Evolutionary conservation across 148 eudicot genomes (phyloP).

Genomic region (Cornus controversa): DNA sequence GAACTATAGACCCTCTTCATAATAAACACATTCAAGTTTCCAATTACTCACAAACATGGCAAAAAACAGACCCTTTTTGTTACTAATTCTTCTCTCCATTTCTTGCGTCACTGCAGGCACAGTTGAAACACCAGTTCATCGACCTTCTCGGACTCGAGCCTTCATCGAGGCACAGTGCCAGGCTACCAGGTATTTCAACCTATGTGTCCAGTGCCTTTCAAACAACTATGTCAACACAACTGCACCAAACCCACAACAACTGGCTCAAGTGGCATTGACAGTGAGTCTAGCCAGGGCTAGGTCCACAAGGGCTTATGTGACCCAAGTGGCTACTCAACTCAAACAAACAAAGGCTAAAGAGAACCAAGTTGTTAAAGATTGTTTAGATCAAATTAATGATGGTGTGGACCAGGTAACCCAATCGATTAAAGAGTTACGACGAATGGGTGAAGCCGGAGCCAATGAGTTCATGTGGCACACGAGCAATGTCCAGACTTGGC

Average conservation of each 20-base stretch:
- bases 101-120: conserved; percentile 10
- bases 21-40: not conserved
- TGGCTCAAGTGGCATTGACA: conserved; percentile 52
- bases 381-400: conserved; percentile 49
- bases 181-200: conserved; percentile 27
- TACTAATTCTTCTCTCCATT: conserved; percentile 26
- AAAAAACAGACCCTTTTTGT: conserved; percentile 21
- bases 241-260: conserved; percentile 28
- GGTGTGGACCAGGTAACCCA: conserved; percentile 51
- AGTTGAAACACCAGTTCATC: no score
- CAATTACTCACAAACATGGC: conserved; percentile 27
- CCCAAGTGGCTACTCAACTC: conserved; percentile 30
- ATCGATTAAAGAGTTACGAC: conserved; percentile 37
- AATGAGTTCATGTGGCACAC: conserved; percentile 50
- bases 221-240: conserved; percentile 12
- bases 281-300: conserved; percentile 48
- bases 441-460: conserved; percentile 23
- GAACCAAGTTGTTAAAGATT: conserved; percentile 40
- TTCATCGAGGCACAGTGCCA: conserved; percentile 40
- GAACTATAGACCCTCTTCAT: not conserved
- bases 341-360: conserved; percentile 21
- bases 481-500: conserved; percentile 60
- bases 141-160: conserved; percentile 34
- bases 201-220: conserved; percentile 26
- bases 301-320: conserved; percentile 40